phyloP scores from a whole-genome alignment of 1,139 yeast species.

The Saccharomyces hybrid region DNA sequence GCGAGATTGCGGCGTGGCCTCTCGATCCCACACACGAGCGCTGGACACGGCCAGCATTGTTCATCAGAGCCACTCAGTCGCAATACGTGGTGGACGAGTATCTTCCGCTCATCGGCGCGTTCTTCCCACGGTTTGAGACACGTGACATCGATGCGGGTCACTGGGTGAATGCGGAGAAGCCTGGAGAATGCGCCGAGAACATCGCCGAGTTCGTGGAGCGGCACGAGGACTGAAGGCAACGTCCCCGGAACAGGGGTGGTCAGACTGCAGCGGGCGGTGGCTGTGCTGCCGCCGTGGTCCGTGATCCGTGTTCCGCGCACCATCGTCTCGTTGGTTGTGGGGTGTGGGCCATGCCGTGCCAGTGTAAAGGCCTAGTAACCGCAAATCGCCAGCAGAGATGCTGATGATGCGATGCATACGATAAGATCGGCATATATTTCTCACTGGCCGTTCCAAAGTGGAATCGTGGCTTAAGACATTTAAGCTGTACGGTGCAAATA shows the following conservation, averaged over 20 bases:
- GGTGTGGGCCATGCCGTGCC: not conserved
- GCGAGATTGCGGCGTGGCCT: constrained; percentile 73
- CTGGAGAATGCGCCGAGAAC: constrained; percentile 54
- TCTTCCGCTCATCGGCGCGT: constrained; percentile 63
- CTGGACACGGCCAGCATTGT: constrained; percentile 67
- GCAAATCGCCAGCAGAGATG: not conserved
- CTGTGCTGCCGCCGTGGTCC: constrained; percentile 14
- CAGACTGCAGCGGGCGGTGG: not conserved
- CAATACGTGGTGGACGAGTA: constrained; percentile 81
- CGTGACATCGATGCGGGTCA: constrained; percentile 81
- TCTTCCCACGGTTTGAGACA: constrained; percentile 71
- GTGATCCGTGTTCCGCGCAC: not conserved
- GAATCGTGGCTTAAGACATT: not conserved
- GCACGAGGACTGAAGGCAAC: constrained; percentile 39
- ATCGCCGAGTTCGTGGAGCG: constrained; percentile 54
- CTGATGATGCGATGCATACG: not conserved
- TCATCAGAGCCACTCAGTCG: constrained; percentile 74
- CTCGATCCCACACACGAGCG: constrained; percentile 47
- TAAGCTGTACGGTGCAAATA: not conserved
- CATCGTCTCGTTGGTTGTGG: not conserved
- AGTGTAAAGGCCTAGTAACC: not conserved
- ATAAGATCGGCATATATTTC: not conserved
- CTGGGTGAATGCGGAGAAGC: constrained; percentile 82
- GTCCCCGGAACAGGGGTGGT: constrained; percentile 1
- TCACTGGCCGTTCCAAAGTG: not conserved